Conservation (phyloP, 2,329 filamentous ascomycete genomes). For the Phoma herbarum region DNA sequence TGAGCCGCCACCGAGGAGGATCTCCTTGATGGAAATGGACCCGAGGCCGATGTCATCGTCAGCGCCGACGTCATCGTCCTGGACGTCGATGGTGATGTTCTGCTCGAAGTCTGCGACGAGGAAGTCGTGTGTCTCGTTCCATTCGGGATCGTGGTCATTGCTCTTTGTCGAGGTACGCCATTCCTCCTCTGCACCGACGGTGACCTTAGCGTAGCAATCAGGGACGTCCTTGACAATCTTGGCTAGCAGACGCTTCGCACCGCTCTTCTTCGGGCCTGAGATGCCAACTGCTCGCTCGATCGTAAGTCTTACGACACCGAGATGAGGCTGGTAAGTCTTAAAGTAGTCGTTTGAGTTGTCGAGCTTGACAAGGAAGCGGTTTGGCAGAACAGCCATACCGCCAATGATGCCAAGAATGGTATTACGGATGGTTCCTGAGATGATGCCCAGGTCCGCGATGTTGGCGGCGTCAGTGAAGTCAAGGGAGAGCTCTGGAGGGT, state of each 20-base stretch:
- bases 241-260: conserved; percentile 52
- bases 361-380: conserved; percentile 61
- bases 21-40: conserved; percentile 53
- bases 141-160: conserved; percentile 55
- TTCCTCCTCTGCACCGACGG: conserved; percentile 54
- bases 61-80: conserved; percentile 55
- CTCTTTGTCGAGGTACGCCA: conserved; percentile 58
- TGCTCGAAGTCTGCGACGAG: conserved; percentile 59
- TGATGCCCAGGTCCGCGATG: conserved; percentile 54
- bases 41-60: conserved; percentile 59
- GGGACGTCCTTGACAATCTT: conserved; percentile 58
- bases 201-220: conserved; percentile 59
- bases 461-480: conserved; percentile 60
- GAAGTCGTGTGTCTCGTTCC: conserved; percentile 61
- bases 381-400: conserved; percentile 59
- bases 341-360: conserved; percentile 59
- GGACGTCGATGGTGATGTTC: conserved; percentile 52
- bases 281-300: conserved; percentile 54
- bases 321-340: conserved; percentile 57
- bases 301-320: conserved; percentile 57
- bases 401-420: conserved; percentile 56
- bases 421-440: conserved; percentile 57
- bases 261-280: conserved; percentile 51
- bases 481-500: conserved; percentile 57
- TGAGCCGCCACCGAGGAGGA: conserved; percentile 54